These are phyloP conservation scores for Yarrowia bubula DNA, from an alignment of 805 yeast species.

Conservation along the genomic window DNA sequence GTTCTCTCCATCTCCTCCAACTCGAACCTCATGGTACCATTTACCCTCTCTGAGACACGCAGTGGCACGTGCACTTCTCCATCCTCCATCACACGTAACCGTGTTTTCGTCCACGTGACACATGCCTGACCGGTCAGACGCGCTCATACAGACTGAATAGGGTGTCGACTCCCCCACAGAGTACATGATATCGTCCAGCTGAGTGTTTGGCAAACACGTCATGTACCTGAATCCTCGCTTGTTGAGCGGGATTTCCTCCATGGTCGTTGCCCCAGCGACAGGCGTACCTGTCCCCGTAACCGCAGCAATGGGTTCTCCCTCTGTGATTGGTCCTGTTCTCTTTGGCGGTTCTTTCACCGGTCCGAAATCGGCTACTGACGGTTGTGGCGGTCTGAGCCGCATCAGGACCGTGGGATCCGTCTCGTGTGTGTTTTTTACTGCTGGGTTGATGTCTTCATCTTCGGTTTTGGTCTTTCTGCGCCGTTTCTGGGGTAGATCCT, in stretches of 20 bases:
- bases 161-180: slow-evolving; percentile 76
- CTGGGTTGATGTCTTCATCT: background rate
- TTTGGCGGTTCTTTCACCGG: slow-evolving; percentile 17
- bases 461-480: slow-evolving; percentile 9
- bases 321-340: background rate
- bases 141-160: slow-evolving; percentile 52
- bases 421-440: background rate
- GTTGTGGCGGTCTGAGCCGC: slow-evolving; percentile 18
- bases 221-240: slow-evolving; percentile 77
- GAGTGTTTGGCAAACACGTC: slow-evolving; percentile 66
- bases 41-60: slow-evolving; percentile 73
- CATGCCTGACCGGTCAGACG: slow-evolving; percentile 61
- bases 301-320: background rate
- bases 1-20: slow-evolving; percentile 44
- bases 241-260: slow-evolving; percentile 80
- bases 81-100: slow-evolving; percentile 64
- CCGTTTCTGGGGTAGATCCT: slow-evolving; percentile 18
- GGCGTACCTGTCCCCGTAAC: slow-evolving; percentile 9
- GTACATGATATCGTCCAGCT: slow-evolving; percentile 56
- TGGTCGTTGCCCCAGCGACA: slow-evolving; percentile 28
- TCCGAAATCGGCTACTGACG: slow-evolving; percentile 12
- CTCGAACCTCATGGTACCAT: slow-evolving; percentile 75
- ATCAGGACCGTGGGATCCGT: slow-evolving; percentile 14
- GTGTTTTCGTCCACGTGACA: slow-evolving; percentile 20
- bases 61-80: slow-evolving; percentile 76